A percentile compares a stretch with the other conserved stretches of the same genome.
Conservation (phyloP, 2,329 filamentous ascomycete genomes). For the Pseudogymnoascus sp. region DNA sequence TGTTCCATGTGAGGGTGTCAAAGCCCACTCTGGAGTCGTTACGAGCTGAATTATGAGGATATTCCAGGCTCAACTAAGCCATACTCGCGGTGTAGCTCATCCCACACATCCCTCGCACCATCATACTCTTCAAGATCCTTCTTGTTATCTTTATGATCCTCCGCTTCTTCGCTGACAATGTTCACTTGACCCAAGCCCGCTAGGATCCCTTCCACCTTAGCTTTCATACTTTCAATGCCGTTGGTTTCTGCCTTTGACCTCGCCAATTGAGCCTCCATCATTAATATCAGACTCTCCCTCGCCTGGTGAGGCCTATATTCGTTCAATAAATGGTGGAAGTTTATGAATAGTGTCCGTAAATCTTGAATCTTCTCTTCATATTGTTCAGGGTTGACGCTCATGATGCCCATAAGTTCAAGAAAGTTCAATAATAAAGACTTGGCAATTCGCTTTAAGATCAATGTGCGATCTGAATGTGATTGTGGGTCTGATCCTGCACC, state of each 20-base stretch:
- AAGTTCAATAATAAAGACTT: slow-evolving; percentile 86
- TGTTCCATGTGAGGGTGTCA: neutral
- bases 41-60: neutral
- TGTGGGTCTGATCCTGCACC: slow-evolving; percentile 29
- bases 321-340: slow-evolving; percentile 89
- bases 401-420: slow-evolving; percentile 69
- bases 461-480: slow-evolving; percentile 51
- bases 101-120: neutral
- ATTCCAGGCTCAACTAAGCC: neutral
- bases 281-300: slow-evolving; percentile 73
- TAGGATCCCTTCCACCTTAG: slow-evolving; percentile 67
- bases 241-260: slow-evolving; percentile 65
- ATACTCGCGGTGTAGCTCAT: neutral
- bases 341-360: slow-evolving; percentile 74
- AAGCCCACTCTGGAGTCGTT: neutral
- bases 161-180: neutral
- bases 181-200: neutral
- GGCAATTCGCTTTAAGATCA: slow-evolving; percentile 67
- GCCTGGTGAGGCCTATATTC: slow-evolving; percentile 92
- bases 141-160: neutral
- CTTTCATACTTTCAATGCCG: slow-evolving; percentile 57
- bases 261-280: slow-evolving; percentile 81
- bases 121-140: neutral
- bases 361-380: slow-evolving; percentile 68
- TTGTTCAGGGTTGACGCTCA: slow-evolving; percentile 58